A percentile compares a stretch with the other conserved stretches of the same genome.
Evolutionary conservation across 2,329 filamentous ascomycete genomes (phyloP).

Genomic region (Nigrospora osmanthi): DNA sequence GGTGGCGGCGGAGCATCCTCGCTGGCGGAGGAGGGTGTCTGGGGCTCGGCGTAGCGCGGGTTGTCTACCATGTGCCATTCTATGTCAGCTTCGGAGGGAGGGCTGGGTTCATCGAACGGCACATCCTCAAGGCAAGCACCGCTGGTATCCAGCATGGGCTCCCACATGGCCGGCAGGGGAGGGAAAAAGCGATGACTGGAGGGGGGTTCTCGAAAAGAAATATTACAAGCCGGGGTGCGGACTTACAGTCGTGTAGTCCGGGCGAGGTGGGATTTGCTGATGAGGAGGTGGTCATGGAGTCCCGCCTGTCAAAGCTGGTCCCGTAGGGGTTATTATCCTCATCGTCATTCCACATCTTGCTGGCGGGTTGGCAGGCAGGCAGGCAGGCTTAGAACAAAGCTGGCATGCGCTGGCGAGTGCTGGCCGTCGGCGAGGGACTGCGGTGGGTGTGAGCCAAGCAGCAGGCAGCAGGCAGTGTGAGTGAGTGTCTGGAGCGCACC

Average conservation of each 20-base stretch:
- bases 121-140: too few species aligned
- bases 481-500: too few species aligned
- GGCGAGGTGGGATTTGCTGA: conserved; percentile 58
- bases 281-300: conserved; percentile 66
- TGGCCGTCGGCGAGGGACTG: too few species aligned
- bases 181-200: background rate
- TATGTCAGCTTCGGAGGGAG: conserved; percentile 29
- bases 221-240: background rate
- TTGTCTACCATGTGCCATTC: conserved; percentile 38
- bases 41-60: conserved; percentile 55
- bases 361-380: background rate
- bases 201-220: background rate
- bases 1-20: conserved; percentile 51
- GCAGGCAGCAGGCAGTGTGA: too few species aligned
- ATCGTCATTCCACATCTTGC: conserved; percentile 93
- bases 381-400: too few species aligned
- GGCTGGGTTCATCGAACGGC: background rate
- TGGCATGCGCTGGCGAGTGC: too few species aligned
- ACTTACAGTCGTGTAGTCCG: conserved; percentile 48
- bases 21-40: conserved; percentile 64
- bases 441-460: too few species aligned
- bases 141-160: too few species aligned
- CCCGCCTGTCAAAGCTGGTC: conserved; percentile 78
- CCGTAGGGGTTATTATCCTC: conserved; percentile 92
- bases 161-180: background rate